Evolutionary conservation across 192 early-diverging fungal species (phyloP).

Genomic region (Coemansia sp.): DNA sequence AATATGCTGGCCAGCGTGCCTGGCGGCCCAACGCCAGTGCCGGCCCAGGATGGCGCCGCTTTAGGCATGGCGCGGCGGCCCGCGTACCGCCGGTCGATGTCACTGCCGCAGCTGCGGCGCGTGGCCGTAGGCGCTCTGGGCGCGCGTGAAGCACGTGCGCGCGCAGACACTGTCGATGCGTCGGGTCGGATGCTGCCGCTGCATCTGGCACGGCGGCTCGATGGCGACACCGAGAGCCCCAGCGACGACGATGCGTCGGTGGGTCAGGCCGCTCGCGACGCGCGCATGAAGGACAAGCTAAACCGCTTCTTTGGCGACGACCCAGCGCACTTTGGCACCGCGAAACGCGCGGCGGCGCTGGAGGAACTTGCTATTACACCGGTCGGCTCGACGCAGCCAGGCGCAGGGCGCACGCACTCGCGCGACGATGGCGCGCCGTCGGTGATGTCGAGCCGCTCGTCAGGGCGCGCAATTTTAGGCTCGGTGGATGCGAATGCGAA

Average conservation of each 20-base stretch:
- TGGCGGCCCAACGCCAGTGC: slow-evolving; percentile 16
- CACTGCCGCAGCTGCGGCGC: slow-evolving; percentile 44
- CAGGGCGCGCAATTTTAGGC: slow-evolving; percentile 22
- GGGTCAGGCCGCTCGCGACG: slow-evolving; percentile 28
- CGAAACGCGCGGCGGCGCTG: slow-evolving; percentile 21
- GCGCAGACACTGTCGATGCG: slow-evolving; percentile 46
- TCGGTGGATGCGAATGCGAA: slow-evolving; percentile 35
- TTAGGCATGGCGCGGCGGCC: slow-evolving; percentile 4
- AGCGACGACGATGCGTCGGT: slow-evolving; percentile 7
- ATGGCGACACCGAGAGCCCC: neutral
- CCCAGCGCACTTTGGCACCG: slow-evolving; percentile 23
- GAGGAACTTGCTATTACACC: slow-evolving; percentile 38
- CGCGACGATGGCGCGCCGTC: slow-evolving; percentile 36
- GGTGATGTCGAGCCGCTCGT: slow-evolving; percentile 36
- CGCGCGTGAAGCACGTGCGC: slow-evolving; percentile 18
- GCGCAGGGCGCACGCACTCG: slow-evolving; percentile 28
- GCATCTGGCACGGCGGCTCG: slow-evolving; percentile 37
- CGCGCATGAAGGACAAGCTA: slow-evolving; percentile 53
- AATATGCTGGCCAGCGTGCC: slow-evolving; percentile 43
- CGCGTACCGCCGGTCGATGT: slow-evolving; percentile 41
- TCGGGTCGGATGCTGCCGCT: slow-evolving; percentile 24
- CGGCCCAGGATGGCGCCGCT: neutral
- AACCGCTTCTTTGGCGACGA: slow-evolving; percentile 65
- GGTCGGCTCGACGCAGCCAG: slow-evolving; percentile 18
- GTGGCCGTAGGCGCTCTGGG: neutral